phyloP scores from a whole-genome alignment of 2,329 filamentous ascomycete species.

The Emmonsiellopsis sp. region DNA sequence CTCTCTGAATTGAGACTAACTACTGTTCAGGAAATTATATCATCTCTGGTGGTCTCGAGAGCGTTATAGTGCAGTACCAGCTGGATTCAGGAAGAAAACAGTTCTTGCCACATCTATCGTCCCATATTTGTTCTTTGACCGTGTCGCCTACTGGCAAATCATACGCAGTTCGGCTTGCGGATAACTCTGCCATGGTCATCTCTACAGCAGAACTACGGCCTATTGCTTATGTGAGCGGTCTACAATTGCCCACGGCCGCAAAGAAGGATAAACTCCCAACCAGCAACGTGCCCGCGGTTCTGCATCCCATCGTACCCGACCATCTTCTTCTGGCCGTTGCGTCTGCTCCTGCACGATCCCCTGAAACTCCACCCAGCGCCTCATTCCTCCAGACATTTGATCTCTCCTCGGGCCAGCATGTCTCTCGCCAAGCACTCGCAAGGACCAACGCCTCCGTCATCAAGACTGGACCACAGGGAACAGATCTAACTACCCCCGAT shows the following conservation, averaged over 20 bases:
- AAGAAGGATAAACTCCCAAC: conserved; percentile 33
- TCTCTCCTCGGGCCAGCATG: conserved; percentile 63
- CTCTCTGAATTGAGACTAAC: conserved; percentile 16
- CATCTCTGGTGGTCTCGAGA: conserved; percentile 85
- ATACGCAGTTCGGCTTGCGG: conserved; percentile 76
- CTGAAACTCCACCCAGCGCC: conserved; percentile 34
- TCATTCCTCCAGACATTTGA: conserved; percentile 77
- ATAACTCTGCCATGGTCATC: conserved; percentile 84
- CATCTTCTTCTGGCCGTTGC: conserved; percentile 58
- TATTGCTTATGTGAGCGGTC: conserved; percentile 70
- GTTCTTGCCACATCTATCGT: conserved; percentile 81
- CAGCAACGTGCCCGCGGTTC: conserved; percentile 45
- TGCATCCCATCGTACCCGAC: conserved; percentile 54
- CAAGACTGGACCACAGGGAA: conserved; percentile 63
- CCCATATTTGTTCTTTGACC: conserved; percentile 72
- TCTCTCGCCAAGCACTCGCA: conserved; percentile 80
- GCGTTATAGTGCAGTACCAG: conserved; percentile 86
- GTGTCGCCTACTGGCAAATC: conserved; percentile 70
- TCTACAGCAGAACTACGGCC: conserved; percentile 85
- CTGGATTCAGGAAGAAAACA: conserved; percentile 75
- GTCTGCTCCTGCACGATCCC: conserved; percentile 32
- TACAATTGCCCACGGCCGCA: conserved; percentile 47
- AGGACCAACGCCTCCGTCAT: conserved; percentile 78
- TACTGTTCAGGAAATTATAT: conserved; percentile 67
- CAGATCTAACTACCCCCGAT: conserved; percentile 65